Evolutionary conservation across 2,329 filamentous ascomycete species (phyloP).

Genomic region (Cladosporium oxysporum): DNA sequence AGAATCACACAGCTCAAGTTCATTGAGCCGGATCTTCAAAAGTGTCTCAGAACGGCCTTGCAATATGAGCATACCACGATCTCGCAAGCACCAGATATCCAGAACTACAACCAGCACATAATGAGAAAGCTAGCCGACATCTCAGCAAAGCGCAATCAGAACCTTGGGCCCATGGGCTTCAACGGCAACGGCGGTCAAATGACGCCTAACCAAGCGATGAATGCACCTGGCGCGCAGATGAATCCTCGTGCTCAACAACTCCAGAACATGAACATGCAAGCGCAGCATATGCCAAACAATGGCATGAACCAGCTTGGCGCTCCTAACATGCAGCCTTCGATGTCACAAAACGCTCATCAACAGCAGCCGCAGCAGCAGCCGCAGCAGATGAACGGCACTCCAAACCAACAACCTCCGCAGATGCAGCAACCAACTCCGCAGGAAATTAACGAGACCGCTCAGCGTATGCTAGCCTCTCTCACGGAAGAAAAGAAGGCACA

Average conservation of each 20-base stretch:
- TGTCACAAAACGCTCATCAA: constrained; percentile 28
- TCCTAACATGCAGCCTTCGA: constrained; percentile 22
- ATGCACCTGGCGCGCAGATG: constrained; percentile 19
- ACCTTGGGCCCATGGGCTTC: constrained; percentile 20
- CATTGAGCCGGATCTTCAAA: constrained; percentile 26
- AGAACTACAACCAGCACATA: constrained; percentile 32
- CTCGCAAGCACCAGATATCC: constrained; percentile 25
- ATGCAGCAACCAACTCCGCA: constrained; percentile 23
- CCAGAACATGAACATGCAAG: constrained; percentile 38
- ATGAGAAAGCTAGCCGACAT: constrained; percentile 33
- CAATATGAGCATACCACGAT: constrained; percentile 32
- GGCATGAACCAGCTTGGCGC: constrained; percentile 28
- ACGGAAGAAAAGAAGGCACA: constrained; percentile 30
- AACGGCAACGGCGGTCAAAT: constrained; percentile 18
- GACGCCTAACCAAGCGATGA: constrained; percentile 23
- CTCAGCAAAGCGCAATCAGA: constrained; percentile 26
- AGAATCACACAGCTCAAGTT: constrained; percentile 29
- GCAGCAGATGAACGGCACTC: constrained; percentile 17
- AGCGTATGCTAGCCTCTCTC: constrained; percentile 26
- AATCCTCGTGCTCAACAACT: constrained; percentile 22
- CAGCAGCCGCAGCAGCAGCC: constrained; percentile 12
- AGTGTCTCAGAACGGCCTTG: constrained; percentile 32
- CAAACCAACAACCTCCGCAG: constrained; percentile 12
- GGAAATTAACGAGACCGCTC: constrained; percentile 26
- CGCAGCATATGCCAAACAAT: constrained; percentile 20